Base-by-base conservation (phyloP, 2,329 filamentous ascomycete species). In the Phoma sp. region DNA sequence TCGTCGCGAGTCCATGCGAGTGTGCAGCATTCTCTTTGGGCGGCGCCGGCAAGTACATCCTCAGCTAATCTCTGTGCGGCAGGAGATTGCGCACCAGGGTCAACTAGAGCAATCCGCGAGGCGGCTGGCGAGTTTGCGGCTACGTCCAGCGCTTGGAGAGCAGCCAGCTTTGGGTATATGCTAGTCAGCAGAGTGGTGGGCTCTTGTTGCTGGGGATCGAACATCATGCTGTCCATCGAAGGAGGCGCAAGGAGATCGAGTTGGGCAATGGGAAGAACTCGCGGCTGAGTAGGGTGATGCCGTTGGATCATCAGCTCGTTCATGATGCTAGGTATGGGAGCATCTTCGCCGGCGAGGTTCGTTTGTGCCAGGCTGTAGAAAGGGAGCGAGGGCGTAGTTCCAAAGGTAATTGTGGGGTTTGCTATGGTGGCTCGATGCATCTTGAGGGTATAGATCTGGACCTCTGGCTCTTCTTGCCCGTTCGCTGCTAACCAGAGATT, bases 281-380 rank as follows among this genome's bases (percentile, higher is more conserved):
- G 69, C 24, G 74, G 71, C 45, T 74, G 72, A 4, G 69, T 75
- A 6, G 74, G 74, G 43, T 77, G 73, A 48, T 76, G 74, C 7
- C 75, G 69, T 43, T 74, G 71, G 19, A 77, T 75, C 8, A 76
- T 55, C 22, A 77, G 49, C 60, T 77, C 57, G 61, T 74, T 66
- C 69, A 74, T 63, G 75, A 78, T 51, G 77, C 77, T 72, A 79
- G 85, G 75, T 77, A 85, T 1, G 1, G 54, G 43, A 25, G 54
- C 43, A 77, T 76, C 74, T 83, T 88, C 68, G 71, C 81, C 61
- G 17, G 71, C 69, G 1, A 74, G 64, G 36, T 74, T 72, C 1
- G 88, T 87, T 82, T 63, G 89, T 79, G 64, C 85, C 60, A 91
- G 77, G 55, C 83, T 86, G 76, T 90, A 91, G 62, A 91, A 86